Conservation (phyloP, 495 filamentous ascomycete genomes). For the Choiromyces venosus region DNA sequence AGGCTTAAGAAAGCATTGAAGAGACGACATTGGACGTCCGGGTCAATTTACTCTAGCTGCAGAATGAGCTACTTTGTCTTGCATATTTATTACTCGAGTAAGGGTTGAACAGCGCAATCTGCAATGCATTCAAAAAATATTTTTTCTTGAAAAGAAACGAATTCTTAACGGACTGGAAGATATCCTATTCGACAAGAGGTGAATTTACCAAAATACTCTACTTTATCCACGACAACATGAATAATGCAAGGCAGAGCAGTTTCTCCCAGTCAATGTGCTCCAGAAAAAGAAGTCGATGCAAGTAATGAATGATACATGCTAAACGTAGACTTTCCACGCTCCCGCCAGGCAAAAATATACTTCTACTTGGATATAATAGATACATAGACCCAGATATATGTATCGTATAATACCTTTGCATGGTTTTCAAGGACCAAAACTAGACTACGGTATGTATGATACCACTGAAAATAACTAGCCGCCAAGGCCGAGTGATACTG, state of each 20-base stretch:
- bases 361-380: neutral
- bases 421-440: neutral
- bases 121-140: neutral
- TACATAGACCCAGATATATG: neutral
- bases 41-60: neutral
- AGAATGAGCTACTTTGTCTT: constrained; percentile 1
- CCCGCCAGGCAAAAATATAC: neutral
- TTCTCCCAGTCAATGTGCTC: neutral
- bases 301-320: neutral
- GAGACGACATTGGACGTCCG: neutral
- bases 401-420: neutral
- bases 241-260: neutral
- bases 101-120: neutral
- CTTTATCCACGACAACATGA: neutral
- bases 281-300: neutral
- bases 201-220: neutral
- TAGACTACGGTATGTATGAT: neutral
- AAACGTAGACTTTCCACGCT: neutral
- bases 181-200: neutral
- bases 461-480: neutral
- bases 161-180: neutral
- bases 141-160: neutral
- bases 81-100: neutral
- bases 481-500: neutral
- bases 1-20: neutral